Conservation (phyloP, 2,329 filamentous ascomycete genomes). For the Exophiala spinifera region DNA sequence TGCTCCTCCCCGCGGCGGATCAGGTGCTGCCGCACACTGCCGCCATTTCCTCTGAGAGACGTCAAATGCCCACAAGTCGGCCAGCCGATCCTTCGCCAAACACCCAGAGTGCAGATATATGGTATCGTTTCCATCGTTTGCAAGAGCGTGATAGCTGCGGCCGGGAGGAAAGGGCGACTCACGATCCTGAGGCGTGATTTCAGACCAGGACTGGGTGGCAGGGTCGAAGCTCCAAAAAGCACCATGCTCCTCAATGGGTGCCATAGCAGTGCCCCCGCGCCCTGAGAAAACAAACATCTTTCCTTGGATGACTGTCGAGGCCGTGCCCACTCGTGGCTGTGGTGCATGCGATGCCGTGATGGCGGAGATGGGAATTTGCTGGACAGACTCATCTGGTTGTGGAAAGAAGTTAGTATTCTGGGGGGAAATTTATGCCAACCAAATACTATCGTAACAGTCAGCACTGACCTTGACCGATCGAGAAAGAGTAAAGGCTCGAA, state of each 20-base stretch:
- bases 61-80: constrained; percentile 77
- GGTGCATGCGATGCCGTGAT: constrained; percentile 45
- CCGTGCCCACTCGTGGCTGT: constrained; percentile 67
- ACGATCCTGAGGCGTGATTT: constrained; percentile 55
- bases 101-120: constrained; percentile 77
- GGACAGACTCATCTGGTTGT: constrained; percentile 11
- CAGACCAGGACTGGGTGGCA: constrained; percentile 60
- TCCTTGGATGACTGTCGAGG: constrained; percentile 64
- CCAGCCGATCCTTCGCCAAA: constrained; percentile 59
- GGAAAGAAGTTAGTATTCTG: background rate
- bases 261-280: constrained; percentile 65
- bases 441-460: background rate
- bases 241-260: constrained; percentile 70
- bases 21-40: constrained; percentile 64
- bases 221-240: constrained; percentile 75
- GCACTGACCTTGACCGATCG: constrained; percentile 28
- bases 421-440: no score
- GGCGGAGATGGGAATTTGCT: constrained; percentile 42
- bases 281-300: constrained; percentile 81
- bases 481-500: constrained; percentile 67
- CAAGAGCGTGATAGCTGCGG: constrained; percentile 68
- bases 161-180: constrained; percentile 54
- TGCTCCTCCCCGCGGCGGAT: constrained; percentile 63
- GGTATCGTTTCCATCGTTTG: constrained; percentile 62
- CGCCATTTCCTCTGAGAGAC: constrained; percentile 64